Conservation (phyloP, 139 green algal species). For the Volvox africanus region DNA sequence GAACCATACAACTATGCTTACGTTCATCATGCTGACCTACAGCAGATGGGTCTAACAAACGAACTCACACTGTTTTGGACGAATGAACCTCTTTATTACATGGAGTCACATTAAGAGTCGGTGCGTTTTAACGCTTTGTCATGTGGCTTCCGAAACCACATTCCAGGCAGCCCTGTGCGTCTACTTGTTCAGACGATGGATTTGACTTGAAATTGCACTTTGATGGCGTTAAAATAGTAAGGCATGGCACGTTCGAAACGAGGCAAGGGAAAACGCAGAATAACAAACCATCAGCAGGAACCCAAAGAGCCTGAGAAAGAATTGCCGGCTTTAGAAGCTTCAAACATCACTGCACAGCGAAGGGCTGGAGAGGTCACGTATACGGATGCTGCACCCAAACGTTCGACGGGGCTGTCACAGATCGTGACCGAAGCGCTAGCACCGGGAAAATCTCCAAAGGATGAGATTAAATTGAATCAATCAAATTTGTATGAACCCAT, state of each 20-base stretch:
- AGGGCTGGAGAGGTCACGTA: not conserved
- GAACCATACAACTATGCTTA: too few species aligned
- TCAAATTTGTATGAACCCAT: not conserved
- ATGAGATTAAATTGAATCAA: not conserved
- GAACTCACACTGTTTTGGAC: too few species aligned
- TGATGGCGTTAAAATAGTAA: too few species aligned
- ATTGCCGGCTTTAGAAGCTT: not conserved
- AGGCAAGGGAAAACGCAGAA: not conserved
- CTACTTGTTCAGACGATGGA: not conserved
- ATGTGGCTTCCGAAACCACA: too few species aligned
- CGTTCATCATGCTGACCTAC: too few species aligned
- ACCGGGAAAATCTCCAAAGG: not conserved
- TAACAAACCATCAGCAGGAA: not conserved
- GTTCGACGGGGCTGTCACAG: not conserved
- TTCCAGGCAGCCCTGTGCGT: too few species aligned
- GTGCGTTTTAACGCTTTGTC: too few species aligned
- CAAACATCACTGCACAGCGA: too few species aligned
- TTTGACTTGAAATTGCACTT: too few species aligned
- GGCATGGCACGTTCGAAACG: slow-evolving; percentile 12
- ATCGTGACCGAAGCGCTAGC: not conserved
- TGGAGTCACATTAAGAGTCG: too few species aligned
- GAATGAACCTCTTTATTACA: too few species aligned
- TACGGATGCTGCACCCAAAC: not conserved
- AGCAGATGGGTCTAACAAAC: too few species aligned
- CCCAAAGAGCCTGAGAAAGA: not conserved